phyloP scores from a whole-genome alignment of 345 rosid species.

The Salix purpurea region DNA sequence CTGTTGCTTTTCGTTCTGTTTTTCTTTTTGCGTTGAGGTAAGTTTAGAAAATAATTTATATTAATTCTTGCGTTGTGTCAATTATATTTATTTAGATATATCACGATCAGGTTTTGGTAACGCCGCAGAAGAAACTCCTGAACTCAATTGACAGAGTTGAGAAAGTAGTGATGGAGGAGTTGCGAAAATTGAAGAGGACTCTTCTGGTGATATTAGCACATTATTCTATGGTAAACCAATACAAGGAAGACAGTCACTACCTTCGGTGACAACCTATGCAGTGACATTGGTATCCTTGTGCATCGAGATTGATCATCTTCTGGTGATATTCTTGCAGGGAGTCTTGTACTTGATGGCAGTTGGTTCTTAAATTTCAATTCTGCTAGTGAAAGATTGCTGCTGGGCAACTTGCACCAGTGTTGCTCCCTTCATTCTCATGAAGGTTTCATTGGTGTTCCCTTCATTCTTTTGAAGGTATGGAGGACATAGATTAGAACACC shows the following conservation, averaged over 20 bases:
- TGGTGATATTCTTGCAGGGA: slow-evolving; percentile 17
- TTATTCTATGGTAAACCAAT: background rate
- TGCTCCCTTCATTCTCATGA: background rate
- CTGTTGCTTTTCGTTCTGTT: too few relatives aligned
- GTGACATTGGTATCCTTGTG: slow-evolving; percentile 1
- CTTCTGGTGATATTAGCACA: background rate
- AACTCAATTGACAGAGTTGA: slow-evolving; percentile 75
- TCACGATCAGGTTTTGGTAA: slow-evolving; percentile 15
- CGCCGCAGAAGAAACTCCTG: slow-evolving; percentile 84
- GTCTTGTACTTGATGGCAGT: background rate
- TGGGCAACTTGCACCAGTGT: background rate
- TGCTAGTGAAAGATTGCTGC: background rate
- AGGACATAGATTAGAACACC: slow-evolving; percentile 1
- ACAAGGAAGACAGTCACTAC: background rate
- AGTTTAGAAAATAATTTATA: too few relatives aligned
- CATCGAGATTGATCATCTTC: slow-evolving; percentile 21
- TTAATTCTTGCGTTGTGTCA: too few relatives aligned
- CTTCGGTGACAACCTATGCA: background rate
- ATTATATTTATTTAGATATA: too few relatives aligned
- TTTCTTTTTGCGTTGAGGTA: too few relatives aligned
- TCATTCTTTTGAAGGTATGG: slow-evolving; percentile 23
- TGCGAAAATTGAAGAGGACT: slow-evolving; percentile 60
- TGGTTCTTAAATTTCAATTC: background rate
- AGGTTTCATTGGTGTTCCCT: background rate
- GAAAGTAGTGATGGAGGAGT: slow-evolving; percentile 68